These are phyloP conservation scores for Leptodontidium sp. DNA, from an alignment of 2,329 filamentous ascomycete species.

Conservation along the genomic window DNA sequence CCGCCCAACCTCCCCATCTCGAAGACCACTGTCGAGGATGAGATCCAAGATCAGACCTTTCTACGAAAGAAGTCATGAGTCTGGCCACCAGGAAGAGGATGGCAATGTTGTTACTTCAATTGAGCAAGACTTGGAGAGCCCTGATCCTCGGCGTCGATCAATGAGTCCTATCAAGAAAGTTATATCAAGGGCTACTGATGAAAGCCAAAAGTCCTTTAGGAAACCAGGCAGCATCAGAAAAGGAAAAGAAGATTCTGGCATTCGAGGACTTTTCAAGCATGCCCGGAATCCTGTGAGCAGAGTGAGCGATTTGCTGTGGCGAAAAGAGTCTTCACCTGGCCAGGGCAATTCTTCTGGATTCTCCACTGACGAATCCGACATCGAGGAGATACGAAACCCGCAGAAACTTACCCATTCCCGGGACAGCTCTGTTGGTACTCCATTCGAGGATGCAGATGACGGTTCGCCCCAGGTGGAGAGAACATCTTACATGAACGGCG, in stretches of 20 bases:
- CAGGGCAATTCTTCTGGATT: conserved; percentile 52
- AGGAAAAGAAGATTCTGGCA: conserved; percentile 60
- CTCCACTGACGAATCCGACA: conserved; percentile 57
- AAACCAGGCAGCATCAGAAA: conserved; percentile 59
- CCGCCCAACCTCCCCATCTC: conserved; percentile 68
- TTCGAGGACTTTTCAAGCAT: conserved; percentile 81
- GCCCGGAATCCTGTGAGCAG: conserved; percentile 70
- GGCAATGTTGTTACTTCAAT: conserved; percentile 39
- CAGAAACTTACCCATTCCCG: conserved; percentile 50
- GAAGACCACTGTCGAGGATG: conserved; percentile 60
- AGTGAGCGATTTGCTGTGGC: conserved; percentile 67
- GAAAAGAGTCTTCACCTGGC: conserved; percentile 57
- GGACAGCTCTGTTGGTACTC: conserved; percentile 46
- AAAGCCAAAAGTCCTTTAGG: conserved; percentile 58
- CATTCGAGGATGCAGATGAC: conserved; percentile 32
- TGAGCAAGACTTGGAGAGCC: conserved; percentile 42
- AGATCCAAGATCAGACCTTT: conserved; percentile 50
- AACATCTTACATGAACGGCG: conserved; percentile 38
- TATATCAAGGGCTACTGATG: conserved; percentile 51
- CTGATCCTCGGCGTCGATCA: conserved; percentile 38
- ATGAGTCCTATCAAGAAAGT: conserved; percentile 52
- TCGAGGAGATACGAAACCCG: conserved; percentile 52
- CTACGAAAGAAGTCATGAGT: conserved; percentile 54
- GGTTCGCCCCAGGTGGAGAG: conserved; percentile 31
- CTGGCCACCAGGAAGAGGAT: conserved; percentile 55